Base-by-base conservation (phyloP, 805 yeast genomes). In the Clavispora fructus region DNA sequence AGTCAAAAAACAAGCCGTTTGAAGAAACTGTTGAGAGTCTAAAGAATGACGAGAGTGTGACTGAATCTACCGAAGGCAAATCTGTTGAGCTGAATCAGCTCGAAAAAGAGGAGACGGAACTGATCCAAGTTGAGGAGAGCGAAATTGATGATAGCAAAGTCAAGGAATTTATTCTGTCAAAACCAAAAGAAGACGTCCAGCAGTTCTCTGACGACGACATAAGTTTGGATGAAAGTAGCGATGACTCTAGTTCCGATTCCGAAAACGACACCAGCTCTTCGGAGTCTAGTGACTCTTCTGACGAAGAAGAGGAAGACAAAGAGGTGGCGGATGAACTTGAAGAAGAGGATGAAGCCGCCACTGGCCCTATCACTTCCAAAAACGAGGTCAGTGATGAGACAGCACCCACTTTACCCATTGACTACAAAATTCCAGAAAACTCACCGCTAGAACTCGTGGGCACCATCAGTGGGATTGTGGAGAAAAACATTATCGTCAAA, bases 371-470 rank as follows among this genome's bases (percentile, higher is more conserved):
- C 19, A 63, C 71, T 28, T 89, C 97, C 1, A 83, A 82, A 48
- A 85, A 92, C 60, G 98, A 92, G 58, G 64, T 83, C 2, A 53
- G 66, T 0, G 89, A 87, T 44, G 96, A 84, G 55, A 69, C 67
- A 0, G 85, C 89, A 0, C 84, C 85, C 0, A 67, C 67, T 19
- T 63, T 92, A 2, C 95, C 96, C 0, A 79, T 73, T 11, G 87
- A 75, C 46, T 87, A 83, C 52, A 59, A 56, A 12, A 74, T 92
- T 19, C 76, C 75, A 1, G 75, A 69, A n/a, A 65, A 67, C 7
- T 82, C 89, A 2, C 82, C 85, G 0, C 77, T 91, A 12, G 87
- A 87, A 51, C 75, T 73, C 26, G 73, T 90, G 16, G 99, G 99
- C 3, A 71, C 68, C 7, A 69, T 92, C 7, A 74, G 76, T 9